Evolutionary conservation across 495 filamentous ascomycete genomes (phyloP).

Genomic region (Cenococcum geophilum): DNA sequence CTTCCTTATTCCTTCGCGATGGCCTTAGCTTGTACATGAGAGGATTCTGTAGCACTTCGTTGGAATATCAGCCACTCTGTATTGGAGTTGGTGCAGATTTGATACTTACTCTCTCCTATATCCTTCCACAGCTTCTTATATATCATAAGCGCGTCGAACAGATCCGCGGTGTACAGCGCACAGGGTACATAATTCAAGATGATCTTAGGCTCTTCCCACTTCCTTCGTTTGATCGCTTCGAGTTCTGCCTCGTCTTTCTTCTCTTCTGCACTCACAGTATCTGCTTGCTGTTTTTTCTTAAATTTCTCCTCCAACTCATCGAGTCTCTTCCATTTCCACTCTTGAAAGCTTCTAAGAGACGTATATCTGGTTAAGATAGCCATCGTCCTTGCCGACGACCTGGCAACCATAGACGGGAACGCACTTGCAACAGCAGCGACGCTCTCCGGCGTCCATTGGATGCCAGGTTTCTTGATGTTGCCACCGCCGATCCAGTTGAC

Average conservation of each 20-base stretch:
- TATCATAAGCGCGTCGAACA: slow-evolving; percentile 37
- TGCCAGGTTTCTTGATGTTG: slow-evolving; percentile 34
- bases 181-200: slow-evolving; percentile 37
- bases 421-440: slow-evolving; percentile 34
- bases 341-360: slow-evolving; percentile 35
- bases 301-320: slow-evolving; percentile 11
- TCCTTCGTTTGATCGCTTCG: slow-evolving; percentile 18
- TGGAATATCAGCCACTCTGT: no score
- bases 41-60: slow-evolving; percentile 23
- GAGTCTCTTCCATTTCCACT: slow-evolving; percentile 25
- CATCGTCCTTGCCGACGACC: slow-evolving; percentile 32
- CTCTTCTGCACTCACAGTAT: no score
- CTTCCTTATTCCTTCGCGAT: slow-evolving; percentile 12
- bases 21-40: slow-evolving; percentile 22
- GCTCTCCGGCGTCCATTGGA: slow-evolving; percentile 33
- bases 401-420: slow-evolving; percentile 36
- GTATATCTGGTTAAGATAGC: slow-evolving; percentile 34
- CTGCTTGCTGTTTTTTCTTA: slow-evolving; percentile 8
- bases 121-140: slow-evolving; percentile 35
- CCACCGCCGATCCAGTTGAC: slow-evolving; percentile 40
- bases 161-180: slow-evolving; percentile 35
- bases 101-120: slow-evolving; percentile 27
- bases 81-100: no score
- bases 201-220: slow-evolving; percentile 30
- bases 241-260: no score